These are phyloP conservation scores for Symbiodinium pilosum DNA, from an alignment of 73 alveolate species.

Conservation along the genomic window DNA sequence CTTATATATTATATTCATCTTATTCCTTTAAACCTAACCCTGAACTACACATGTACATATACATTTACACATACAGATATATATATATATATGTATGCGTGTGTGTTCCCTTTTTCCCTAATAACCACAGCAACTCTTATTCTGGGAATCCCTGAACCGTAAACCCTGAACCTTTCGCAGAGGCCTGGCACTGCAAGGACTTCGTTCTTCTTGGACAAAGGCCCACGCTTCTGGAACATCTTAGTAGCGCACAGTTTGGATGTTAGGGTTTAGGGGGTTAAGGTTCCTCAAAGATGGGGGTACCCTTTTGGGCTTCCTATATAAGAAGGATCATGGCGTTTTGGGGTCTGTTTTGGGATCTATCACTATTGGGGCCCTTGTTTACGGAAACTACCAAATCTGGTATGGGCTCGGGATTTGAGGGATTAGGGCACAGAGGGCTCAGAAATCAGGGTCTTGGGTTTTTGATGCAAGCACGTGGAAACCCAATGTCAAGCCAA, in stretches of 20 bases:
- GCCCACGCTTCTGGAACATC: slow-evolving; percentile 90
- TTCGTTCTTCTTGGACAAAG: slow-evolving; percentile 45
- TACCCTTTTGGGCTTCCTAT: background rate
- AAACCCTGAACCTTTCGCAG: background rate
- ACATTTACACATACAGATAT: too few relatives aligned
- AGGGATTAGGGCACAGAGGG: background rate
- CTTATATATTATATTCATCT: too few relatives aligned
- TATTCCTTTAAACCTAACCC: too few relatives aligned
- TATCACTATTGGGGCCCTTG: too few relatives aligned
- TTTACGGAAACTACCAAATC: too few relatives aligned
- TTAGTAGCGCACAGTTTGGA: background rate
- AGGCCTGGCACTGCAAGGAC: slow-evolving; percentile 84
- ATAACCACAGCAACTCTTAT: too few relatives aligned
- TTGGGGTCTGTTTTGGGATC: background rate
- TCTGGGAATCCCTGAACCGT: background rate
- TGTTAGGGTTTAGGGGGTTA: background rate
- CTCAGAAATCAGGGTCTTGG: background rate
- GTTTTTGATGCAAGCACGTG: background rate
- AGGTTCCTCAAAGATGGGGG: background rate
- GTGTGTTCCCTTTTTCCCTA: too few relatives aligned
- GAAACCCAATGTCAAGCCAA: background rate
- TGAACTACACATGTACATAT: too few relatives aligned
- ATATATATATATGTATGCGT: too few relatives aligned
- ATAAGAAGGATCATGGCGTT: background rate
- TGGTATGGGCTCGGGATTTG: too few relatives aligned